Evolutionary conservation across 768 basidiomycete genomes (phyloP).

Genomic region (Cystobasidium ongulense): DNA sequence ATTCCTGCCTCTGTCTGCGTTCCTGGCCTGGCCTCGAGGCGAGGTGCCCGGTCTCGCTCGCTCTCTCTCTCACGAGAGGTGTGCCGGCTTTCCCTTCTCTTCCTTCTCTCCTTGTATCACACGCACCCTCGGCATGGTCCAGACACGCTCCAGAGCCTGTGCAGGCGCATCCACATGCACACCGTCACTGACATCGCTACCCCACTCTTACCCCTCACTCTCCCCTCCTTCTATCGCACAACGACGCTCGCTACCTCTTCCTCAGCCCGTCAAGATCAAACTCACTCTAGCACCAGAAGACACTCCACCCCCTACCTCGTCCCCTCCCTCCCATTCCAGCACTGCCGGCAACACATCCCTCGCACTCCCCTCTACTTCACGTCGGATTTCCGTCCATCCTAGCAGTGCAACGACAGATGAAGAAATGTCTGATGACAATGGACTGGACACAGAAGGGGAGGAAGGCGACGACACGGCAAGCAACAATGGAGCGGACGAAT

Average conservation of each 20-base stretch:
- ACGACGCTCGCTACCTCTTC: not conserved
- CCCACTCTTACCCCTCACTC: not conserved
- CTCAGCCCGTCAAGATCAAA: not conserved
- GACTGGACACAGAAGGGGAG: not conserved
- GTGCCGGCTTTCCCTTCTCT: not conserved
- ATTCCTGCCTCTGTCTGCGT: not conserved
- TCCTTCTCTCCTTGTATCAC: not conserved
- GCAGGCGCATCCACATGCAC: not conserved
- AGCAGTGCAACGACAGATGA: not conserved
- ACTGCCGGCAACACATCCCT: not conserved
- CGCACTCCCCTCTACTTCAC: not conserved
- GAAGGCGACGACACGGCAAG: not conserved
- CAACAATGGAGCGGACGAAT: not conserved
- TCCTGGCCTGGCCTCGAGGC: not conserved
- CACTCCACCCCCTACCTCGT: not conserved
- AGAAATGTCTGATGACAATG: not conserved
- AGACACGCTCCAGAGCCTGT: not conserved
- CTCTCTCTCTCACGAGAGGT: no score
- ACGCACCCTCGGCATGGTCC: no score
- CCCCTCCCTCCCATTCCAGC: not conserved
- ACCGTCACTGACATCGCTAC: not conserved
- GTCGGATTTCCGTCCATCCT: not conserved
- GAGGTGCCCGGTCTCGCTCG: not conserved
- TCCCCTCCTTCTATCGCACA: not conserved
- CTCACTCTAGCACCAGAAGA: not conserved